phyloP scores from a whole-genome alignment of 768 basidiomycete genomes.

The Lepiota brunneoincarnata region DNA sequence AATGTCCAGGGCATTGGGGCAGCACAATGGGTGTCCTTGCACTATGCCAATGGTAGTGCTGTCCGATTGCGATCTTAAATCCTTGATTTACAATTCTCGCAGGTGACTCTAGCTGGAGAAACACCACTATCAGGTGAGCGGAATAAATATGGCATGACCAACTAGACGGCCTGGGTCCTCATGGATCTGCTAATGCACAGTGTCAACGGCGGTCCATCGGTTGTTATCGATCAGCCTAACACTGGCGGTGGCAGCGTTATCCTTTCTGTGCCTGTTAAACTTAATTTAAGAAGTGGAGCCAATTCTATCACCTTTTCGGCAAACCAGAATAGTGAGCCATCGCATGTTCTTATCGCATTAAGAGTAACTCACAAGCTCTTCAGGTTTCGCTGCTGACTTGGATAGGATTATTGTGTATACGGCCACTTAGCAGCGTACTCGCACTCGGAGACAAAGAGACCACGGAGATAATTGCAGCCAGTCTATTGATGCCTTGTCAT shows the following conservation, averaged over 20 bases:
- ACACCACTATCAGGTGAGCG: conserved; percentile 52
- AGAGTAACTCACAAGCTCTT: conserved; percentile 1
- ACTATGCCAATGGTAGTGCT: conserved; percentile 50
- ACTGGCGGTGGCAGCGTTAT: conserved; percentile 53
- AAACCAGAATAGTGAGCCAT: conserved; percentile 45
- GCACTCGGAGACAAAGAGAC: neutral
- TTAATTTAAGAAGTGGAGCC: conserved; percentile 45
- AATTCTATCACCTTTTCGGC: conserved; percentile 51
- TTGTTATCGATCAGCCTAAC: conserved; percentile 56
- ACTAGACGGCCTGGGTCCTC: too few relatives aligned
- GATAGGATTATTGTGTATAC: conserved; percentile 62
- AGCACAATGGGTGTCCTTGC: conserved; percentile 59
- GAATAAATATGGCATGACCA: too few relatives aligned
- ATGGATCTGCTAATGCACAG: conserved; percentile 22
- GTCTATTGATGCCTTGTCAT: neutral
- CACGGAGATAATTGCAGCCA: neutral
- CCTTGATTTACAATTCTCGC: neutral
- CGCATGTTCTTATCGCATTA: neutral
- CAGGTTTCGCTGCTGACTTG: conserved; percentile 57
- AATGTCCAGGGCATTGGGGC: conserved; percentile 52
- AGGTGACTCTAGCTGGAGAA: conserved; percentile 57
- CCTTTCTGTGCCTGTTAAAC: conserved; percentile 54
- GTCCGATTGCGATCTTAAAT: neutral
- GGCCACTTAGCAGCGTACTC: conserved; percentile 16
- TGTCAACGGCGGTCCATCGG: conserved; percentile 53